phyloP scores from a whole-genome alignment of 495 filamentous ascomycete genomes.

The Halenospora varia region DNA sequence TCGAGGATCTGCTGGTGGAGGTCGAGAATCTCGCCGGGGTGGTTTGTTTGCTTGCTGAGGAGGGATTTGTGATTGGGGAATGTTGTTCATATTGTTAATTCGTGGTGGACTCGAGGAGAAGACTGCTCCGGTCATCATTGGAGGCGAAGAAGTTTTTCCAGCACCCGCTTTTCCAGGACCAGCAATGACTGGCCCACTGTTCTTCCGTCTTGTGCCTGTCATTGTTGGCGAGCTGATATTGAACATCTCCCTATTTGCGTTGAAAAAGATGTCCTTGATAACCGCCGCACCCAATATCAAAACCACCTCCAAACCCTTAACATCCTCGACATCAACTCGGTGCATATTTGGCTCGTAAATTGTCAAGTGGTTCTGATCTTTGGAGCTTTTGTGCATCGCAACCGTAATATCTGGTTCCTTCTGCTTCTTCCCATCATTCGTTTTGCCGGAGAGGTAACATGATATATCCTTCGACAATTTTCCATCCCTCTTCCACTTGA shows the following conservation, averaged over 20 bases:
- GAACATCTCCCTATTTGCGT: constrained; percentile 65
- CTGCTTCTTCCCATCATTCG: constrained; percentile 64
- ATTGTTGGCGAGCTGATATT: constrained; percentile 51
- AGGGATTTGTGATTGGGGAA: constrained; percentile 17
- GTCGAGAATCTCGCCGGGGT: constrained; percentile 16
- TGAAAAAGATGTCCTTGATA: constrained; percentile 83
- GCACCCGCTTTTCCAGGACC: constrained; percentile 22
- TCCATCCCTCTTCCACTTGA: constrained; percentile 90
- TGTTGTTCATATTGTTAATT: constrained; percentile 4
- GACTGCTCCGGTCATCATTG: constrained; percentile 22
- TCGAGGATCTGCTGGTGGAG: constrained; percentile 41
- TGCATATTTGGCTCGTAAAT: constrained; percentile 90
- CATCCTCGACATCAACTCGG: constrained; percentile 88
- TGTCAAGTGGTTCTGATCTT: constrained; percentile 50
- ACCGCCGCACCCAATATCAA: constrained; percentile 77
- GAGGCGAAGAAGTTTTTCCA: constrained; percentile 8
- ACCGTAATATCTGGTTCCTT: constrained; percentile 94
- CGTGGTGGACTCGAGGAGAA: constrained; percentile 1
- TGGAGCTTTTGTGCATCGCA: constrained; percentile 63
- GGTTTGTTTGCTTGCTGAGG: constrained; percentile 5
- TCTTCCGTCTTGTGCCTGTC: constrained; percentile 18
- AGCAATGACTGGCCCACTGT: constrained; percentile 21
- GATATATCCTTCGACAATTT: constrained; percentile 76
- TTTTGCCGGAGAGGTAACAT: constrained; percentile 75
- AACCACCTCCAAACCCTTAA: constrained; percentile 86